These are phyloP conservation scores for Cyberlindnera euphorbiiphila DNA, from an alignment of 805 yeast species.

Conservation along the genomic window DNA sequence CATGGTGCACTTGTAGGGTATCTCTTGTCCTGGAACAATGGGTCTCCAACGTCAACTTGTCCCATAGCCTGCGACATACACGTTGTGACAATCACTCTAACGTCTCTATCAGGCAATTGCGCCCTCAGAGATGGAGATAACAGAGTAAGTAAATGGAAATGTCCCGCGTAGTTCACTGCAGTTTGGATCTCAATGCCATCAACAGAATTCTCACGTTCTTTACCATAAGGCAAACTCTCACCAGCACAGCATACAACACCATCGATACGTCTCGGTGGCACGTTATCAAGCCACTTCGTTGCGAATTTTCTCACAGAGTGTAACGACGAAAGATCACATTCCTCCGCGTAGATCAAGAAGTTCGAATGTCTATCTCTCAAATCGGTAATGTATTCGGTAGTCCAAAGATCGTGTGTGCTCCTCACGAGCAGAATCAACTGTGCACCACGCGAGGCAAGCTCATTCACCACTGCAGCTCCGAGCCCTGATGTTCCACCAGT, in stretches of 20 bases:
- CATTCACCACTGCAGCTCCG: slow-evolving; percentile 72
- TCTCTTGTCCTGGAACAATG: slow-evolving; percentile 54
- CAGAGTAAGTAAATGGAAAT: slow-evolving; percentile 74
- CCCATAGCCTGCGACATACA: slow-evolving; percentile 80
- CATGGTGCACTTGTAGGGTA: slow-evolving; percentile 67
- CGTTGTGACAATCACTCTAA: slow-evolving; percentile 71
- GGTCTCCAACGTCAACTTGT: slow-evolving; percentile 53
- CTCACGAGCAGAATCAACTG: slow-evolving; percentile 75
- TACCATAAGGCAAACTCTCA: slow-evolving; percentile 68
- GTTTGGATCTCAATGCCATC: slow-evolving; percentile 89
- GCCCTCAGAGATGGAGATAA: slow-evolving; percentile 79
- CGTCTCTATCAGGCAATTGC: slow-evolving; percentile 95
- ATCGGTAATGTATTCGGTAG: slow-evolving; percentile 74
- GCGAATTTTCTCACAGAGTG: slow-evolving; percentile 84
- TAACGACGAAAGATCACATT: slow-evolving; percentile 74
- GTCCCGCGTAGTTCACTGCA: slow-evolving; percentile 77
- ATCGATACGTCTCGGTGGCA: slow-evolving; percentile 88
- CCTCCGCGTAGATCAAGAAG: slow-evolving; percentile 82
- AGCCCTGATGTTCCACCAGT: slow-evolving; percentile 96
- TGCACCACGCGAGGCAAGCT: slow-evolving; percentile 80
- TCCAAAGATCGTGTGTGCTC: slow-evolving; percentile 64
- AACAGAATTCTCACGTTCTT: slow-evolving; percentile 55
- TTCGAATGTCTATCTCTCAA: slow-evolving; percentile 68
- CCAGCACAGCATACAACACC: slow-evolving; percentile 88
- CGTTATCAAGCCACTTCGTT: slow-evolving; percentile 87